Evolutionary conservation across 441 rosid species (phyloP).

Genomic region (Capsella rubella): DNA sequence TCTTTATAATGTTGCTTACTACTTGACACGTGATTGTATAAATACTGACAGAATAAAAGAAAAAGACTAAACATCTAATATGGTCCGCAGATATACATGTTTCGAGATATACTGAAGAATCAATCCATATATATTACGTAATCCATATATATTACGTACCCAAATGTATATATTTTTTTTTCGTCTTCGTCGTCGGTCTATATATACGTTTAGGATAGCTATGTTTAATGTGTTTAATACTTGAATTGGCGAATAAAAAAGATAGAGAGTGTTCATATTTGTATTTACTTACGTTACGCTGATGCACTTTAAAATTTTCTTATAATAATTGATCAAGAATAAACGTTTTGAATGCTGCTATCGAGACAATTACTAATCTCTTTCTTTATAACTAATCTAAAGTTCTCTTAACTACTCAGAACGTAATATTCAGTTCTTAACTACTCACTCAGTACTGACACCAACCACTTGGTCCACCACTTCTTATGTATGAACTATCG

Average conservation of each 20-base stretch:
- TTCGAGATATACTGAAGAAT: too few relatives aligned
- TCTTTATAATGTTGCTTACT: background rate
- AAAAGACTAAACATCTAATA: slow-evolving; percentile 1
- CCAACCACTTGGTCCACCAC: too few relatives aligned
- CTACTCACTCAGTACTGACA: too few relatives aligned
- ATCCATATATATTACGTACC: too few relatives aligned
- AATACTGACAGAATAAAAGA: background rate
- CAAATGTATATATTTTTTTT: background rate
- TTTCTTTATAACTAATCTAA: background rate
- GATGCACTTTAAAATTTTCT: background rate
- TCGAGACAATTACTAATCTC: background rate
- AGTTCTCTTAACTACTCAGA: too few relatives aligned
- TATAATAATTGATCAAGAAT: background rate
- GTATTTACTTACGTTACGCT: background rate
- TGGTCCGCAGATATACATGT: slow-evolving; percentile 14
- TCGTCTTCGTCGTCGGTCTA: background rate
- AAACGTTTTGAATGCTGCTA: background rate
- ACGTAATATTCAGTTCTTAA: too few relatives aligned
- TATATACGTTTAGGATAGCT: background rate
- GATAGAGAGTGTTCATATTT: background rate
- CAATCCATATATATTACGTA: too few relatives aligned
- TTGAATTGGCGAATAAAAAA: background rate
- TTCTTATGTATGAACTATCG: too few relatives aligned
- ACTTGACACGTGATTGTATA: slow-evolving; percentile 6
- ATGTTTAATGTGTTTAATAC: background rate